A percentile compares a stretch with the other conserved stretches of the same genome.
phyloP scores from a whole-genome alignment of 805 yeast genomes.

The Metschnikowia koreensis region DNA sequence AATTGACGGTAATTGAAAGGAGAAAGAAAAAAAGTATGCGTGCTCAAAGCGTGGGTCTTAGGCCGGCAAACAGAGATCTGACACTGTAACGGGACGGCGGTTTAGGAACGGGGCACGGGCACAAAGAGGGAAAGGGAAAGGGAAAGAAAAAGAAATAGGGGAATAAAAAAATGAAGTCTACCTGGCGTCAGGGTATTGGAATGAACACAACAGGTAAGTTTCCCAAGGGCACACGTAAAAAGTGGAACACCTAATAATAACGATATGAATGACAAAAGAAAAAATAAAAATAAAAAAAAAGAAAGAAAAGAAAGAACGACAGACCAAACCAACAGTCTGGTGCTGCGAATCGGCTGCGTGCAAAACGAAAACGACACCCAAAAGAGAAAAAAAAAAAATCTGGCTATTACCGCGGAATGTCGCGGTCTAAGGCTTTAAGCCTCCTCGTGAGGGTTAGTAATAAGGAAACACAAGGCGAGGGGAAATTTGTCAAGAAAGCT shows the following conservation, averaged over 20 bases:
- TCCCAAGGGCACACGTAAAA: background rate
- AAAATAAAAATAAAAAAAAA: background rate
- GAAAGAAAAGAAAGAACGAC: background rate
- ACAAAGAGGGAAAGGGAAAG: background rate
- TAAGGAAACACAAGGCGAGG: background rate
- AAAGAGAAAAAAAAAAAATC: background rate
- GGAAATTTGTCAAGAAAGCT: too few species aligned
- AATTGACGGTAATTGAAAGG: too few species aligned
- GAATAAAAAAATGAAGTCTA: too few species aligned
- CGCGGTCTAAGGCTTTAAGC: background rate
- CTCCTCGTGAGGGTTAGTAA: background rate
- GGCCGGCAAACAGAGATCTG: background rate
- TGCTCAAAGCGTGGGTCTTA: background rate
- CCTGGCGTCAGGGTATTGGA: background rate
- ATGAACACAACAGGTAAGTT: background rate
- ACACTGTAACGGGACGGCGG: background rate
- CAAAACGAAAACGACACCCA: slow-evolving; percentile 11
- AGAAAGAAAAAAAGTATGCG: background rate
- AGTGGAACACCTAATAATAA: background rate
- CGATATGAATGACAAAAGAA: background rate
- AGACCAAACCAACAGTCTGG: too few species aligned
- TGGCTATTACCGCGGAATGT: slow-evolving; percentile 8
- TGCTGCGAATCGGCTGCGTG: slow-evolving; percentile 12
- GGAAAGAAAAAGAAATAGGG: too few species aligned
- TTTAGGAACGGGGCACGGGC: background rate